Evolutionary conservation across 345 rosid genomes (phyloP), one percentile per base, ranked within the genome.

Genomic region (Trapa bicornis): DNA sequence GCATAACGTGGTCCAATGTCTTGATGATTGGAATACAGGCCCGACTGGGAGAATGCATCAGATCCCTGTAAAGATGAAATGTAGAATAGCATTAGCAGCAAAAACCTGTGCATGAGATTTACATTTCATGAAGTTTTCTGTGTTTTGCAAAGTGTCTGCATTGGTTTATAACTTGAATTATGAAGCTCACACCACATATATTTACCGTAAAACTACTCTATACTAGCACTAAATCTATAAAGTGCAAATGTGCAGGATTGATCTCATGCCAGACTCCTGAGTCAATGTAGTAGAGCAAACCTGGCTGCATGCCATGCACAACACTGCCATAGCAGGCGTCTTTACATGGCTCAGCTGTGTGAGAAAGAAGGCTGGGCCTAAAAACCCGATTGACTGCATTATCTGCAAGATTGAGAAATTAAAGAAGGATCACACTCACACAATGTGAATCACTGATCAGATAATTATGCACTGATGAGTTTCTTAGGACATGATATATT

Each of bases 241-340:
- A 22, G 29, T 36, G 43, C 45, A 67, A 67, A 67, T 58, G 32
- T 35, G 38, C 37, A 3, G 15, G 16, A 35, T 33, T 32, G 12
- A 35, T 58, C 38, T 58, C 15, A 58, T 33, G 38, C 14, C 14
- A 58, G 5, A 58, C 29, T 22, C 29, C 29, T 22, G 29, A 32
- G 70, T 67, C 36, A 76, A 66, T 12, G 45, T 65, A 53, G 22
- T 50, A 67, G 67, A 66, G 52, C 76, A 67, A 72, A 93, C 98
- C 98, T 93, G 98, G 80, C 97, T 87, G 81, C 97, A 90, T 64
- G 98, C 96, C 98, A 93, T 93, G 82, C 97, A 93, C 70, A 93
- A 77, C 74, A 93, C 98, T 52, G 98, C 98, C 87, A 93, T 81
- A 48, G 89, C 89, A 71, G 98, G 97, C 67, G 97, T 87, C 78